Conservation (phyloP, 1,284 basidiomycete genomes). For the Cutaneotrichosporon sp. region DNA sequence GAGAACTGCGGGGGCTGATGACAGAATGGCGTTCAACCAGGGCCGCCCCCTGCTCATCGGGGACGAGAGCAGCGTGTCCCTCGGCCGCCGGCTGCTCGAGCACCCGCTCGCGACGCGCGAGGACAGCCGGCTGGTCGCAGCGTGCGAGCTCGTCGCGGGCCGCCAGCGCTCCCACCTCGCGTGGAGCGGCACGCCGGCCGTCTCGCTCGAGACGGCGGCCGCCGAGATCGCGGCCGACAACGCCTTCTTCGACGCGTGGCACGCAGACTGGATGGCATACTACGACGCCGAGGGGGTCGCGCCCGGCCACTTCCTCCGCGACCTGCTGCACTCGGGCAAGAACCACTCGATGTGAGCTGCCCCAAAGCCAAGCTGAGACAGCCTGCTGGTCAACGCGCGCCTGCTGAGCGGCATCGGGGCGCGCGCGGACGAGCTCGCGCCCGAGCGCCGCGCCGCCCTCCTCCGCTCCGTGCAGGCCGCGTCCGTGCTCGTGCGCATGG, state of each 20-base stretch:
- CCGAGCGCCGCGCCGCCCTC: slow-evolving; percentile 8
- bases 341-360: slow-evolving; percentile 17
- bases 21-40: slow-evolving; percentile 50
- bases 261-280: slow-evolving; percentile 46
- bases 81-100: slow-evolving; percentile 66
- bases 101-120: slow-evolving; percentile 87
- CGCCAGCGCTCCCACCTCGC: slow-evolving; percentile 23
- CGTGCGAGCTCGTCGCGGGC: slow-evolving; percentile 55
- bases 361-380: neutral
- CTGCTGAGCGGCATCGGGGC: slow-evolving; percentile 32
- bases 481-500: slow-evolving; percentile 10
- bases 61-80: slow-evolving; percentile 78
- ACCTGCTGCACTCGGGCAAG: slow-evolving; percentile 10
- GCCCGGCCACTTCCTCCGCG: slow-evolving; percentile 10
- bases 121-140: slow-evolving; percentile 86
- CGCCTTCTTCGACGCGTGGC: slow-evolving; percentile 42
- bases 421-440: slow-evolving; percentile 26
- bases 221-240: slow-evolving; percentile 36
- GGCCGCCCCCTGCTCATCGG: slow-evolving; percentile 87
- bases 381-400: slow-evolving; percentile 32
- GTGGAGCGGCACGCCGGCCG: slow-evolving; percentile 1
- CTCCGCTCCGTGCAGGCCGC: slow-evolving; percentile 3
- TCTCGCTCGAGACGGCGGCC: slow-evolving; percentile 1
- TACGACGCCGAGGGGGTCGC: slow-evolving; percentile 18
- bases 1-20: neutral